These are phyloP conservation scores for Apostasia ramifera DNA, from an alignment of 106 monocot genomes.

Conservation along the genomic window DNA sequence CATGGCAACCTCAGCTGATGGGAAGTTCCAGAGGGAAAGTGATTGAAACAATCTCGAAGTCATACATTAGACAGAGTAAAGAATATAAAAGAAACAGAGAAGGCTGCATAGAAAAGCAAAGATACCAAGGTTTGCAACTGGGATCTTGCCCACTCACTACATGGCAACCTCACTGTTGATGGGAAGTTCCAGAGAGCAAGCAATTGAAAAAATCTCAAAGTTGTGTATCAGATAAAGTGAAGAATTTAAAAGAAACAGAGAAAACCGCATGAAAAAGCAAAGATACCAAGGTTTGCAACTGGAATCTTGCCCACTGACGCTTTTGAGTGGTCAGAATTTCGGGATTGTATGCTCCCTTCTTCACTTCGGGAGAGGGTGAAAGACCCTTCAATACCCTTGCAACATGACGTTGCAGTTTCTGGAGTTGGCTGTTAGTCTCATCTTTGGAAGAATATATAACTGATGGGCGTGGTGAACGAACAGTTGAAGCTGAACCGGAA, in stretches of 20 bases:
- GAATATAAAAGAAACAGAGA: conserved; percentile 10
- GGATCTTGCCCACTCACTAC: conserved; percentile 79
- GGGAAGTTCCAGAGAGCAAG: no score
- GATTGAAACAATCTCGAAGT: no score
- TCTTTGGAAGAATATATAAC: conserved; percentile 76
- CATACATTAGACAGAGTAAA: no score
- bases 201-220: no score
- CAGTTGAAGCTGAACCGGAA: conserved; percentile 51
- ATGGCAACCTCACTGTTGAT: no score
- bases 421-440: conserved; percentile 58
- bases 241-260: conserved; percentile 10
- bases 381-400: conserved; percentile 61
- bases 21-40: no score
- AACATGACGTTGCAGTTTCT: conserved; percentile 73
- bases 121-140: conserved; percentile 70
- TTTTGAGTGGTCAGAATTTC: conserved; percentile 93
- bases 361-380: conserved; percentile 65
- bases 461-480: conserved; percentile 60
- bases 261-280: not conserved
- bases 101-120: not conserved
- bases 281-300: conserved; percentile 61
- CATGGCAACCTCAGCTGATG: no score
- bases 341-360: conserved; percentile 74
- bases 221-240: no score
- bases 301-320: conserved; percentile 91